Conservation (phyloP, 1,284 basidiomycete species). For the Ustilago vetiveriae region DNA sequence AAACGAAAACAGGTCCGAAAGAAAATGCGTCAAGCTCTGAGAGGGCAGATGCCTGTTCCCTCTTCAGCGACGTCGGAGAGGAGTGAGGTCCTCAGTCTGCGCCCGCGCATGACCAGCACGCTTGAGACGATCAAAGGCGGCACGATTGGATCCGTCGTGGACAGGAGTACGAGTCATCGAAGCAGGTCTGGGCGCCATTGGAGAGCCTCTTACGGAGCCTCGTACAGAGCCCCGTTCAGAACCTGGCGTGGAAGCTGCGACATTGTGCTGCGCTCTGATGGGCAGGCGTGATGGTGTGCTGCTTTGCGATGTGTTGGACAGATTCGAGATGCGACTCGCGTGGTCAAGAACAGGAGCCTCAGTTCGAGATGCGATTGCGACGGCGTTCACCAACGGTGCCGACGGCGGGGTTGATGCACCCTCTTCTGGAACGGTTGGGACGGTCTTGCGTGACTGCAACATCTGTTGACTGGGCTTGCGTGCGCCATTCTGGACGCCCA, state of each 20-base stretch:
- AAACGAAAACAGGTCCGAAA: conserved; percentile 3
- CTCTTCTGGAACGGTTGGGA: conserved; percentile 35
- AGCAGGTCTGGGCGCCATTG: conserved; percentile 17
- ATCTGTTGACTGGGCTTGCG: conserved; percentile 31
- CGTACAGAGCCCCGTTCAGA: conserved; percentile 14
- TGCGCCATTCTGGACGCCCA: background rate
- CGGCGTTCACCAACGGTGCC: background rate
- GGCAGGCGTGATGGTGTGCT: conserved; percentile 36
- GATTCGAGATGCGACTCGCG: conserved; percentile 17
- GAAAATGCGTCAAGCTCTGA: background rate
- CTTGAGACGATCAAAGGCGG: conserved; percentile 42
- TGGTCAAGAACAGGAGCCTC: conserved; percentile 10
- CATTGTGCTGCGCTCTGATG: too few relatives aligned
- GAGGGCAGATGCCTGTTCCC: too few relatives aligned
- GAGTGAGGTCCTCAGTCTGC: conserved; percentile 39
- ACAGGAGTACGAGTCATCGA: conserved; percentile 39
- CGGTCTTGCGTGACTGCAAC: conserved; percentile 22
- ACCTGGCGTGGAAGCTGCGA: too few relatives aligned
- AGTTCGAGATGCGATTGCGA: background rate
- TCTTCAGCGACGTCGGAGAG: conserved; percentile 33
- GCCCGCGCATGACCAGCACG: conserved; percentile 44
- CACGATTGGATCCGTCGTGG: conserved; percentile 31
- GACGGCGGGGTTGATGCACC: conserved; percentile 15
- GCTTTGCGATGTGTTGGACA: conserved; percentile 8
- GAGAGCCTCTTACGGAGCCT: conserved; percentile 21